Base-by-base conservation (phyloP, 441 rosid species). In the Manihot esculenta region DNA sequence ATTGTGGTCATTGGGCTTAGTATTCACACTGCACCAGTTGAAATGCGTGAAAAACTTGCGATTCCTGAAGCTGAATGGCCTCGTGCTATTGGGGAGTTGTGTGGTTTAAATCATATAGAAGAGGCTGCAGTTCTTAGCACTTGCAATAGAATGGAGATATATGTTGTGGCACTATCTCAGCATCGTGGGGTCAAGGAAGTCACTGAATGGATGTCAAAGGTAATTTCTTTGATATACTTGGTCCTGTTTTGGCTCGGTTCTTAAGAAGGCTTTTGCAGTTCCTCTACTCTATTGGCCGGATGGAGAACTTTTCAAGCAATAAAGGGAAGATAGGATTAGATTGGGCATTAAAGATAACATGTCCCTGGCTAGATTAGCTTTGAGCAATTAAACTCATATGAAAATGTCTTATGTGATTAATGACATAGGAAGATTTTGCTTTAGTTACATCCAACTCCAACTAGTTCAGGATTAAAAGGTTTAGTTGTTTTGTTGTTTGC, bases 41-140 rank as follows among this genome's bases (percentile, higher is more conserved):
- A 92, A 76, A 88, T 94, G 94, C 93, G 98, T 44, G 99, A 94
- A 78, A 94, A 94, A 77, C 94, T 94, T 73, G 98, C 99, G 45
- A 92, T 92, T 81, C 97, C 99, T 1, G 99, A 92, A 82, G 99
- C 98, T 65, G 98, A 94, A 82, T 94, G 98, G 99, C 94, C 98
- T 38, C 83, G 94, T 79, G 97, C 97, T 65, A 94, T 89, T 24
- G 86, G 78, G 12, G 99, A 92, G 74, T 81, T 92, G 15, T 90
- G 99, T 41, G 70, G 75, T 71, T 85, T 94, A 80, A 94, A 94
- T 82, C 99, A 94, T 68, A 92, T 94, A 33, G 98, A 94, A 77
- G 99, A 94, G 82, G 99, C 98, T 47, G 99, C 99, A 47, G 98
- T 94, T 18, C 99, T 94, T 65, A 94, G 99, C 78, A 94, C 99